Evolutionary conservation across 2,329 filamentous ascomycete genomes (phyloP), one percentile per base, ranked within the genome.

Genomic region (Fusarium sp.): DNA sequence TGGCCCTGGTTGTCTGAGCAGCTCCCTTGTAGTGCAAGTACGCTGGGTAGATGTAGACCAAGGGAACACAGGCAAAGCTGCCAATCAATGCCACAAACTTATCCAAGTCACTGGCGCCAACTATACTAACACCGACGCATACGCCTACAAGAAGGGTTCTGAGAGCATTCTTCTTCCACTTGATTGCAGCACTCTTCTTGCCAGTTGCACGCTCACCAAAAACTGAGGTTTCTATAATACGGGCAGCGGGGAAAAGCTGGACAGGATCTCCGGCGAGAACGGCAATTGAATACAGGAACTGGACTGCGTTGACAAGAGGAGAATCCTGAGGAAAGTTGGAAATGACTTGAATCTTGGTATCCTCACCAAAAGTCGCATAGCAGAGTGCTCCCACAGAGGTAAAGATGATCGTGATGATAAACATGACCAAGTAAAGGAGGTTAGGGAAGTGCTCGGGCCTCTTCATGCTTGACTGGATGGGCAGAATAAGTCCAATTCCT

Each of bases 1-100:
- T 93, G 35, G 84, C 87, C 79, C 81, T 83, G 38, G 80, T 81
- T n/a, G 85, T 88, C 55, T 86, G 84, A 12, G 92, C 92, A 7
- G 92, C 86, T 9, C 90, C 92, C 76, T 87, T 90, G 82, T 90
- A 92, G 80, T 95, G 93, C 77, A 95, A 79, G 70, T 87, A 91
- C 1, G 93, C 88, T 48, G 93, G 92, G 78, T 94, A 94, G 66
- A 94, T 92, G 81, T 94, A 94, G 17, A 94, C 92, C 72, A 94
- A 82, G 20, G 92, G 92, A 61, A 94, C 91, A 75, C 92, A 94
- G 5, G 92, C 92, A 77, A 93, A 90, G 42, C 89, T 91, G 18
- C 92, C 92, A 72, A 94, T 94, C 52, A 94, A 83, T 1, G 92
- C 90, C 18, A 94, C 92, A 74, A 94, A 94, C 70, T 92, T 91